phyloP scores from a whole-genome alignment of 73 alveolate species.

The Paramecium octaurelia region DNA sequence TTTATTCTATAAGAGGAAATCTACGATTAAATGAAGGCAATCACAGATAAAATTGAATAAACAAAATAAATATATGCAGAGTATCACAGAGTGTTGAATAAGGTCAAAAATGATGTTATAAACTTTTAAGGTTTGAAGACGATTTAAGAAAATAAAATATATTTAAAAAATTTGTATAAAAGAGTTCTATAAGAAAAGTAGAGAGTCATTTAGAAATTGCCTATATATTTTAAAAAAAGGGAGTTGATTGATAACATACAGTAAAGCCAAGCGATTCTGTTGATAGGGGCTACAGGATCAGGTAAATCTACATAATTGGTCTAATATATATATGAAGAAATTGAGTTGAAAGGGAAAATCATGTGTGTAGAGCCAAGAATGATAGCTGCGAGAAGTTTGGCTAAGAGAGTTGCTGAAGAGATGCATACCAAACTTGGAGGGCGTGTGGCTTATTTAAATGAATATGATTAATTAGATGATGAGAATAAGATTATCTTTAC shows the following conservation, averaged over 20 bases:
- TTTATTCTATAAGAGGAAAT: neutral
- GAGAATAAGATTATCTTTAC: conserved; percentile 22
- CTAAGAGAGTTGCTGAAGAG: conserved; percentile 89
- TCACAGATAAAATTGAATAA: neutral
- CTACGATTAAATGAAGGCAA: neutral
- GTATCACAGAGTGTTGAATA: neutral
- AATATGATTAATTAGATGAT: conserved; percentile 93
- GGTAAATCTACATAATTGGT: conserved; percentile 99
- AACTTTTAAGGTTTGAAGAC: neutral
- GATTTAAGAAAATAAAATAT: neutral
- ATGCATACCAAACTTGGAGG: conserved; percentile 97
- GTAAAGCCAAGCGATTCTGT: conserved; percentile 81
- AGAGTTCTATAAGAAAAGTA: neutral
- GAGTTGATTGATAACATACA: conserved; percentile 53
- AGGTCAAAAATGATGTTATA: neutral
- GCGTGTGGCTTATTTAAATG: conserved; percentile 98
- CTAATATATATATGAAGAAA: conserved; percentile 83
- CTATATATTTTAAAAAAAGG: neutral
- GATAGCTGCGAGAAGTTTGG: conserved; percentile 99
- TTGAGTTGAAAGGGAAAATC: conserved; percentile 60
- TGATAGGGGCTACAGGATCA: conserved; percentile 98
- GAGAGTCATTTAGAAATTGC: neutral
- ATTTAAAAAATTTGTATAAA: neutral
- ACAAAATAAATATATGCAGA: neutral
- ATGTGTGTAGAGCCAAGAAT: conserved; percentile 99